These are phyloP conservation scores for Alternaria novae-zelandiae DNA, from an alignment of 2,329 filamentous ascomycete species.

Conservation along the genomic window DNA sequence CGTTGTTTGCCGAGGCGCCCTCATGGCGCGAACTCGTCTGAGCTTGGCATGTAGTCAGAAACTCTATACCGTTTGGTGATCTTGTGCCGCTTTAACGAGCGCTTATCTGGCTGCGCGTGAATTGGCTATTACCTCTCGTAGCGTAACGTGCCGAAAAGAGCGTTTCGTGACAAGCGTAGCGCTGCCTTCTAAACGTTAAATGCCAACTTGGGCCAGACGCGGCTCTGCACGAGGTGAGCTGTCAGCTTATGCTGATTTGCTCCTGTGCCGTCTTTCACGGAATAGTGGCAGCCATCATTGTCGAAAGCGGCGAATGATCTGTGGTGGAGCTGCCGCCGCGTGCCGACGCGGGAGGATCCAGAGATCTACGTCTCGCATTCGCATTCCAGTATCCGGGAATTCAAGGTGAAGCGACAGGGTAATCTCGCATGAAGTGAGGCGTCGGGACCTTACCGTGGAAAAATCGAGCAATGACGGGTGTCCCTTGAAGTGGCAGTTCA, in stretches of 20 bases:
- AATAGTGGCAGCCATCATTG: background rate
- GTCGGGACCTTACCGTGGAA: background rate
- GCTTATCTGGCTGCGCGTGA: background rate
- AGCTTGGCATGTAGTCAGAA: conserved; percentile 4
- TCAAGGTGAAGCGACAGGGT: background rate
- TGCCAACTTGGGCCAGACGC: background rate
- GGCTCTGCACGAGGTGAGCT: background rate
- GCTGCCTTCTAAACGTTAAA: background rate
- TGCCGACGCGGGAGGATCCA: conserved; percentile 11
- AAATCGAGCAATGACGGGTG: no score
- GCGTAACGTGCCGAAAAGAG: conserved; percentile 6
- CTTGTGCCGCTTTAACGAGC: conserved; percentile 4
- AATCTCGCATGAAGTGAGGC: background rate
- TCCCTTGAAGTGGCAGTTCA: background rate
- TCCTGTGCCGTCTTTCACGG: background rate
- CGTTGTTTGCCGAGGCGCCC: background rate
- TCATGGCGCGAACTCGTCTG: background rate
- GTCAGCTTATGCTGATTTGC: background rate
- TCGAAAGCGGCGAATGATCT: background rate
- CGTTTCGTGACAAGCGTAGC: conserved; percentile 5
- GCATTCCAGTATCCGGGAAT: background rate
- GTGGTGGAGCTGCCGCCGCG: conserved; percentile 4
- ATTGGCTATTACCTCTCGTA: background rate
- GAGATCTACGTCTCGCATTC: conserved; percentile 7
- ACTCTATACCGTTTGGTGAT: background rate